A percentile compares a stretch with the other conserved stretches of the same genome.
These are phyloP conservation scores for Pichia sp. DNA, from an alignment of 1,139 yeast species.

Conservation along the genomic window DNA sequence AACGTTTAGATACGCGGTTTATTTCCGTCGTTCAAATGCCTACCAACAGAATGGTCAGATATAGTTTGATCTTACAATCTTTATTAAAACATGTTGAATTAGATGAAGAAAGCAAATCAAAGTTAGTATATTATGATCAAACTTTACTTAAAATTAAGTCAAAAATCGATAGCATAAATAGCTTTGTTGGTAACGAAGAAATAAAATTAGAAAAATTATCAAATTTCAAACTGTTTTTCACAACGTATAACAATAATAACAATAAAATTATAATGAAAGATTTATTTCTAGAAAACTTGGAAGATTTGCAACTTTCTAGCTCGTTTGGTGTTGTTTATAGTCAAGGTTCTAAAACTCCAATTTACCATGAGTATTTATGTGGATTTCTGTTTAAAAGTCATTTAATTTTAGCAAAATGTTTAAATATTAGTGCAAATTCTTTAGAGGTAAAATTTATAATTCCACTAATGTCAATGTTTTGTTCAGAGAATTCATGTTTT, in stretches of 20 bases:
- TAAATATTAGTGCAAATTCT: slow-evolving; percentile 17
- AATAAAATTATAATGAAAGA: slow-evolving; percentile 1
- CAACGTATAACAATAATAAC: slow-evolving; percentile 14
- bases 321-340: slow-evolving; percentile 39
- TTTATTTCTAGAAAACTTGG: slow-evolving; percentile 28
- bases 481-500: slow-evolving; percentile 7
- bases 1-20: slow-evolving; percentile 26
- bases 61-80: slow-evolving; percentile 42
- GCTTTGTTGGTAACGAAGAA: slow-evolving; percentile 21
- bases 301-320: slow-evolving; percentile 28
- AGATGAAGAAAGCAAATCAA: slow-evolving; percentile 18
- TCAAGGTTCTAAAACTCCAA: slow-evolving; percentile 16
- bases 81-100: slow-evolving; percentile 25
- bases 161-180: slow-evolving; percentile 31
- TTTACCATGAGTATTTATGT: slow-evolving; percentile 31
- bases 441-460: slow-evolving; percentile 40
- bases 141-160: slow-evolving; percentile 19
- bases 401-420: slow-evolving; percentile 32
- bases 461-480: slow-evolving; percentile 37
- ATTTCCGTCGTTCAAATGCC: slow-evolving; percentile 50
- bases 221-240: slow-evolving; percentile 18
- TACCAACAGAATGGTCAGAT: slow-evolving; percentile 44
- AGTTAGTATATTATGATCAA: slow-evolving; percentile 12
- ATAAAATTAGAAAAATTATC: slow-evolving; percentile 13
- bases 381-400: slow-evolving; percentile 48